These are phyloP conservation scores for Pythium guiyangense DNA, from an alignment of 352 stramenopile species.

Conservation along the genomic window DNA sequence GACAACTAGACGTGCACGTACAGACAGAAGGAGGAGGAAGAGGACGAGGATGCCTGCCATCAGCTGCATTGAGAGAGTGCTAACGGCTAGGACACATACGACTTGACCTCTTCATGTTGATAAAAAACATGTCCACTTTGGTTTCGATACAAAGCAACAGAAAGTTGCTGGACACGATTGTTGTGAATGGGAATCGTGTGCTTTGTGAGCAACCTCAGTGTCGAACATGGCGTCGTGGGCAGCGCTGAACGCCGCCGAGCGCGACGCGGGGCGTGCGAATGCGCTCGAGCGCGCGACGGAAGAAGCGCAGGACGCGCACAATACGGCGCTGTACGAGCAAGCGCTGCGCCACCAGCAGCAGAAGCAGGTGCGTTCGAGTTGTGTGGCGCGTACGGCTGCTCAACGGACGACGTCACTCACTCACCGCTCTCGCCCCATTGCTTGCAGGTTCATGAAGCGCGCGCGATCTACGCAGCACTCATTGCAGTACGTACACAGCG, in stretches of 20 bases:
- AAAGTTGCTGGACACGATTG: not conserved
- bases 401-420: conserved; percentile 6
- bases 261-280: conserved; percentile 12
- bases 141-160: not conserved
- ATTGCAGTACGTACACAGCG: conserved; percentile 14
- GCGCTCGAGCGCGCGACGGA: conserved; percentile 36
- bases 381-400: not conserved
- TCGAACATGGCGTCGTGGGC: conserved; percentile 53
- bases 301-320: conserved; percentile 67
- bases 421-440: not conserved
- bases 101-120: not conserved
- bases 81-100: too few relatives aligned
- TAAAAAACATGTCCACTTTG: not conserved
- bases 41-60: too few relatives aligned
- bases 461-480: conserved; percentile 33
- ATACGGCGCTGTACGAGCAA: conserved; percentile 52
- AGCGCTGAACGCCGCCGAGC: conserved; percentile 46
- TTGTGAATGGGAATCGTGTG: not conserved
- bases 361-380: conserved; percentile 20
- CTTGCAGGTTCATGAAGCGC: conserved; percentile 22
- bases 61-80: too few relatives aligned
- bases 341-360: conserved; percentile 66
- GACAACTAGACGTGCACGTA: not conserved
- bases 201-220: not conserved
- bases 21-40: not conserved